A percentile compares a stretch with the other conserved stretches of the same genome.
Evolutionary conservation across 2,329 filamentous ascomycete species (phyloP).

Genomic region (Aspergillus ochraceoroseus): DNA sequence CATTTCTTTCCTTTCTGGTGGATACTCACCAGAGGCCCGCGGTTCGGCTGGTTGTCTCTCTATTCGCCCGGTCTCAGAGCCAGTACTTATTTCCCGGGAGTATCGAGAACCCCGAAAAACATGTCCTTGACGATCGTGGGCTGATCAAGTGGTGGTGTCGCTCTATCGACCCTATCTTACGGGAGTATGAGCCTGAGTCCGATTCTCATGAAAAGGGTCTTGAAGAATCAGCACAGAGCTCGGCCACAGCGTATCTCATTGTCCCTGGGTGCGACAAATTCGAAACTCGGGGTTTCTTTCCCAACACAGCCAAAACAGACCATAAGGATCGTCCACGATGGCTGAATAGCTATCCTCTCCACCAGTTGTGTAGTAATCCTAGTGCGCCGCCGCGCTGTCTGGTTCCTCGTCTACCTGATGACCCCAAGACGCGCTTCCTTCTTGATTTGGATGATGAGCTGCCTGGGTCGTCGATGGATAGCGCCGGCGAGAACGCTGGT

Average conservation of each 20-base stretch:
- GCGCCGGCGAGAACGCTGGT: constrained; percentile 50
- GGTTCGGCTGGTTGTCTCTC: constrained; percentile 69
- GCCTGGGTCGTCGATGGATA: constrained; percentile 42
- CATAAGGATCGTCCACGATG: constrained; percentile 41
- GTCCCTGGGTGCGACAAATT: constrained; percentile 81
- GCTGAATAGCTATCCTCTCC: constrained; percentile 63
- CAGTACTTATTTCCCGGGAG: constrained; percentile 96
- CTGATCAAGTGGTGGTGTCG: constrained; percentile 95
- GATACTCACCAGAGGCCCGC: constrained; percentile 59
- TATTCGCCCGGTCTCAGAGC: constrained; percentile 86
- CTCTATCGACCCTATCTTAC: constrained; percentile 71
- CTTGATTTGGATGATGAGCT: constrained; percentile 84
- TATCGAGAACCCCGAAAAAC: constrained; percentile 75
- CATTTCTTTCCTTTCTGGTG: constrained; percentile 72
- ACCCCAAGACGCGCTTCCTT: constrained; percentile 86
- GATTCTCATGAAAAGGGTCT: constrained; percentile 30
- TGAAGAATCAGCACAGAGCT: constrained; percentile 31
- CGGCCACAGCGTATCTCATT: constrained; percentile 71
- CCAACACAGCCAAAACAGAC: constrained; percentile 46
- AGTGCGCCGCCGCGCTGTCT: constrained; percentile 74
- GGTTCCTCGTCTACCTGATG: constrained; percentile 87
- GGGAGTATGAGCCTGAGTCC: constrained; percentile 43
- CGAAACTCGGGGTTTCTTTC: constrained; percentile 75
- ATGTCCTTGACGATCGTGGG: constrained; percentile 84
- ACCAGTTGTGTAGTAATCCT: constrained; percentile 64